Base-by-base conservation (phyloP, 1,284 basidiomycete genomes). In the Tetrapyrgos nigripes region DNA sequence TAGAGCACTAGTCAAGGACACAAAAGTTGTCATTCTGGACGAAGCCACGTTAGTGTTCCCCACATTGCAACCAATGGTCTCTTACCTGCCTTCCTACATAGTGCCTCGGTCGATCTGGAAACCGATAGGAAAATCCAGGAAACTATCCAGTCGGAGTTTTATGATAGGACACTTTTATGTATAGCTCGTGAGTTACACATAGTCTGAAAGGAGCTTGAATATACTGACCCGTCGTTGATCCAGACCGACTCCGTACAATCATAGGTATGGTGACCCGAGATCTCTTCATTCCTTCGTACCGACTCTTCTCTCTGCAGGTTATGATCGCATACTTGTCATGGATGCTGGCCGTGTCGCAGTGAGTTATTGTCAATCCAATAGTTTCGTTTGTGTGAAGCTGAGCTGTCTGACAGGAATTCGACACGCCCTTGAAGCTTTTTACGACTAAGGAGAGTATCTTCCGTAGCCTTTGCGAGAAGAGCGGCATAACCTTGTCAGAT, bases 321-420 rank as follows among this genome's bases (percentile, higher is more conserved):
- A 93, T 69, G 92, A 95, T 73, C 77, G 87, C 13, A 91, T 94
- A 57, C 80, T 86, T 31, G 86, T 88, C 1, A 71, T 96, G 66
- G 87, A 92, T 62, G 81, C 84, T 29, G 94, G 94, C 0, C 74
- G 73, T 19, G 82, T 94, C 54, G 86, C 82, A 33, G 86, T 87
- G 59, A 58, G 83, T 71, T 19, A 13, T 2, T 27, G 35, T n/a
- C n/a, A 47, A 54, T 24, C 33, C 0, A 47, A 23, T 44, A 44
- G 8, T 29, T n/a, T 8, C 43, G 40, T 13, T 35, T 2, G 21
- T 14, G 17, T 10, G 35, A 29, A 17, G 37, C 33, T 26, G n/a
- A 50, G 44, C 9, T 14, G 29, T 11, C n/a, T n/a, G n/a, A n/a
- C n/a, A 87, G 82, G 90, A 92, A 76, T 90, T 88, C 67, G 91